Base-by-base conservation (phyloP, 345 rosid species). In the Turritis glabra region DNA sequence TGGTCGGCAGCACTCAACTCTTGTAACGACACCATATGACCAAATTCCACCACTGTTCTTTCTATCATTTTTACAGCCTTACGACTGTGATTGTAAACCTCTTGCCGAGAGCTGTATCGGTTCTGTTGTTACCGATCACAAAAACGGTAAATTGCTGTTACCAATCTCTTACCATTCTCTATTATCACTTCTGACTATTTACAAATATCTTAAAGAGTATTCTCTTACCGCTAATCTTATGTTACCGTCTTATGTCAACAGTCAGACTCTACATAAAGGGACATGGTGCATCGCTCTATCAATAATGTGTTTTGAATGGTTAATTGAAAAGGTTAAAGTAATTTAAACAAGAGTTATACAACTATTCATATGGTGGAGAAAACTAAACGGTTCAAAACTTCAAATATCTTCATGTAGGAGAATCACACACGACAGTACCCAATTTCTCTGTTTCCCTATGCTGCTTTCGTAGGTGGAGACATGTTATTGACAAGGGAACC, bases 401-500 rank as follows among this genome's bases (percentile, higher is more conserved):
- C 23, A 65, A 65, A 56, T 17, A 17, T 33, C 40, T 48, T 75
- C 60, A 37, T 48, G 53, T 18, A 47, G 32, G 44, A 75, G 52
- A 58, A 48, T 22, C 26, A 38, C 55, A 61, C 13, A 61, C 30
- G 38, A 62, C 70, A 53, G 3, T 53, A 18, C 32, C 18, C 13
- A 53, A 25, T 18, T 19, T 57, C 58, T 56, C n/a, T 35, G 15
- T 56, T 17, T 62, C 64, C 21, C 70, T 76, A 76, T 62, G 47
- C 75, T 52, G 80, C 17, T 82, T 78, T 89, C 60, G 87, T 86
- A 41, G 91, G 93, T 3, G 91, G 97, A 74, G 97, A 87, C 96
- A 91, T 89, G 64, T 89, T 88, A 64, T 69, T 72, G 41, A 84
- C 68, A 33, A 89, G 86, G 4, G 87, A 85, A 43, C 59, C 69